Base-by-base conservation (phyloP, 257 asterid genomes). In the Primulina eburnea region DNA sequence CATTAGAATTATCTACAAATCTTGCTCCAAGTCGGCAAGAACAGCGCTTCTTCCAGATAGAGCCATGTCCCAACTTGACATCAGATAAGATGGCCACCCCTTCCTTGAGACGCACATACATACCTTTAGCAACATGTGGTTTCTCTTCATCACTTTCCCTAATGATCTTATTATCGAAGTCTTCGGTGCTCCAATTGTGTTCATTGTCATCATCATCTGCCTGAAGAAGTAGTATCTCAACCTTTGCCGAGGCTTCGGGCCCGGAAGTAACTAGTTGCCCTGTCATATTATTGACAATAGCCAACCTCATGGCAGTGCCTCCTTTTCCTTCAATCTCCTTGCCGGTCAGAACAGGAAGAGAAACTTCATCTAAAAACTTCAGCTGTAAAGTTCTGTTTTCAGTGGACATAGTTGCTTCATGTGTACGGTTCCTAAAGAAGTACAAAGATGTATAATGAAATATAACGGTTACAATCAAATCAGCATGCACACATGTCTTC, bases 21-120 rank as follows among this genome's bases (percentile, higher is more conserved):
- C 81, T 73, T 16, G 80, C 91, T 65, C 88, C 89, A 8, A 88
- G 81, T 72, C 81, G 67, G 83, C 85, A 83, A 64, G 11, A 29
- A 58, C 68, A 75, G 47, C n/a, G 30, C 77, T 64, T 85, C 74
- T 34, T 80, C 87, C 87, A 84, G 4, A 0, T 37, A 1, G 62
- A 0, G 59, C 26, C 79, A 8, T 85, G 82, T 60, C 77, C 81
- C 70, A 87, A 73, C 76, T 77, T 85, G 62, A 65, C 67, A 67
- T 70, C 62, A 17, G n/a, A 21, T 63, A 83, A 68, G 66, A 21
- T 0, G 14, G 79, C 83, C 10, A 76, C 60, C n/a, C 89, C 95
- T 37, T 71, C 64, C 56, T 76, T 12, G 26, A 84, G 82, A 68
- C 5, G 9, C 38, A 79, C 24, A 11, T 65, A 32, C 8, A 67